Base-by-base conservation (phyloP, 2,329 filamentous ascomycete species). In the Diaporthe sp. region DNA sequence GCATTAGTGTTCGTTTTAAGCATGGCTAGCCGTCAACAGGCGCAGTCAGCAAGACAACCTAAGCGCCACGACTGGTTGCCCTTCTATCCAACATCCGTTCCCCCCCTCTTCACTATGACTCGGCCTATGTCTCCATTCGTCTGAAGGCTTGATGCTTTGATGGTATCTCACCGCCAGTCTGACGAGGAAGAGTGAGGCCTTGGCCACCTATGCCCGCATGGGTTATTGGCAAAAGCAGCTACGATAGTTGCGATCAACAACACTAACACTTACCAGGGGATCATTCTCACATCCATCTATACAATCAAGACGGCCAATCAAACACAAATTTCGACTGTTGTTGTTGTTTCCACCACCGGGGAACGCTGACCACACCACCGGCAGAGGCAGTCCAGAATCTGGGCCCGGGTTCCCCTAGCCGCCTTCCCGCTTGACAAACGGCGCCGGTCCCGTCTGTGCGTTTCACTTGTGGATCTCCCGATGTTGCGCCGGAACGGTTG, bases 141-240 rank as follows among this genome's bases (percentile, higher is more conserved):
- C 35, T 25, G 57, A 19, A 40, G 30, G 22, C 45, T 30, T 30
- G 13, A 68, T 9, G 40, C 6, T 35, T 55, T 19, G 19, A 54
- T 22, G n/a, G 4, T 52, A 54, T 66, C 66, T 71, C 74, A 75
- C 74, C 71, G 74, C 74, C 74, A 74, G 52, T 60, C 42, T 33
- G 28, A 60, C 42, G 67, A n/a, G 38, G 17, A 74, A 45, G 30
- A 52, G 12, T 42, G 10, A 70, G 25, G n/a, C 17, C 35, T 61
- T 47, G 38, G 55, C 72, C 50, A 70, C 15, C 42, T 60, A 60
- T 42, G 33, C n/a, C 45, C 57, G 71, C 45, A 58, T 33, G 40
- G n/a, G 19, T 47, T 47, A 58, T 47, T 47, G 50, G 45, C 22
- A 70, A 52, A 55, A 42, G 45, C 55, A 57, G 38, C 38, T n/a